These are phyloP conservation scores for Vaccinium corymbosum DNA, from an alignment of 148 eudicot genomes.

Conservation along the genomic window DNA sequence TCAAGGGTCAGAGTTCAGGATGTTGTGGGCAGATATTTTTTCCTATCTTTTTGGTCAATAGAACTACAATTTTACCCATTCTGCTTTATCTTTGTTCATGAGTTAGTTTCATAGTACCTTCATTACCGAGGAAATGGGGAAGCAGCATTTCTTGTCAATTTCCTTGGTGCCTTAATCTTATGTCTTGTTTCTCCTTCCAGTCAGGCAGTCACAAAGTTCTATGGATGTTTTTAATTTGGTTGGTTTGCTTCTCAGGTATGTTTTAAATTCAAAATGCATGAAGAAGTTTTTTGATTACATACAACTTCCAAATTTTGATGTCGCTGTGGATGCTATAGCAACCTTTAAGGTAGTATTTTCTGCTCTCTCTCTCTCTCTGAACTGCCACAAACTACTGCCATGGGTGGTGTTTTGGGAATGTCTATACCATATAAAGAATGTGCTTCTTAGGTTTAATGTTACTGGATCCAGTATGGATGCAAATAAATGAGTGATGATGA, in stretches of 20 bases:
- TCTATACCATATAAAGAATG: background rate
- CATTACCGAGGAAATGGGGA: background rate
- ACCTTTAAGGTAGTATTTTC: constrained; percentile 65
- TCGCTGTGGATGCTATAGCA: constrained; percentile 96
- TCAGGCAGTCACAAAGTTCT: background rate
- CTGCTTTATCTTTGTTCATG: background rate
- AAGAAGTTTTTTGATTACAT: constrained; percentile 85
- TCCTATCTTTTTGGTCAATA: background rate
- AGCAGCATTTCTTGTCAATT: constrained; percentile 6
- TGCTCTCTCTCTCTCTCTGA: background rate
- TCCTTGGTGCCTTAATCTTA: background rate
- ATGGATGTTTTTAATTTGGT: background rate
- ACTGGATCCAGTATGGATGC: background rate
- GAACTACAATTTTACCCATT: background rate
- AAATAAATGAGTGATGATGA: background rate
- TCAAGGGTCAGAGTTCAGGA: background rate
- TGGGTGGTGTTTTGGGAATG: background rate
- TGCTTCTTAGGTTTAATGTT: background rate
- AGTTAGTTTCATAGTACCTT: background rate
- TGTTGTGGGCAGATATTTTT: background rate
- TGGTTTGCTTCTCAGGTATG: constrained; percentile 53
- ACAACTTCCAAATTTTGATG: constrained; percentile 93
- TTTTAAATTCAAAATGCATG: constrained; percentile 77
- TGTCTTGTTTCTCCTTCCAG: background rate
- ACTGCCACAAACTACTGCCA: background rate